phyloP scores from a whole-genome alignment of 2,329 filamentous ascomycete genomes.

The Pseudovirgaria hyperparasitica region DNA sequence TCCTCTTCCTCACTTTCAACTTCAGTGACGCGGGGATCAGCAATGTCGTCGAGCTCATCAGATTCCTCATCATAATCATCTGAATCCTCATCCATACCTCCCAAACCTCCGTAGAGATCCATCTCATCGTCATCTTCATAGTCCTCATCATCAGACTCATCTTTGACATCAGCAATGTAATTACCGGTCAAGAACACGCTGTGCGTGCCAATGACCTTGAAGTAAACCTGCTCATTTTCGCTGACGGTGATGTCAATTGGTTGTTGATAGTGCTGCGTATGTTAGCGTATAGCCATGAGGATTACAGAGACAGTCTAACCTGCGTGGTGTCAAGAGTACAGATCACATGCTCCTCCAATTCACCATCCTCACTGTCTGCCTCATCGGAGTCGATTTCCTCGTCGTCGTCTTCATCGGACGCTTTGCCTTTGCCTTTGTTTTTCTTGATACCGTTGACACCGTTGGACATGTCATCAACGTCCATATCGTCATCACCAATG shows the following conservation, averaged over 20 bases:
- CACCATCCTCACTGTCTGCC: constrained; percentile 40
- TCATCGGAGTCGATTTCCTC: constrained; percentile 60
- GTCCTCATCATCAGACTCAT: constrained; percentile 46
- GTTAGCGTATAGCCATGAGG: constrained; percentile 8
- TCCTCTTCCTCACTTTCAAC: constrained; percentile 65
- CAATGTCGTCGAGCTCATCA: constrained; percentile 45
- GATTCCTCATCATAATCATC: constrained; percentile 56
- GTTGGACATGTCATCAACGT: constrained; percentile 48
- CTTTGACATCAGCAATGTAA: constrained; percentile 60
- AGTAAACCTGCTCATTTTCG: constrained; percentile 83
- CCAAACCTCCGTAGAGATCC: too few species aligned
- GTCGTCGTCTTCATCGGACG: constrained; percentile 55
- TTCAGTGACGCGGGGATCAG: constrained; percentile 73
- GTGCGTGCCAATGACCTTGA: constrained; percentile 82
- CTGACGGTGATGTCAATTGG: constrained; percentile 83
- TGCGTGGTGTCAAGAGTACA: constrained; percentile 91
- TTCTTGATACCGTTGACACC: constrained; percentile 36
- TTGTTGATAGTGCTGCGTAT: constrained; percentile 81
- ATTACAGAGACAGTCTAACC: constrained; percentile 42
- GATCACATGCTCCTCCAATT: constrained; percentile 81
- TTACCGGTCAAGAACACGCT: constrained; percentile 89
- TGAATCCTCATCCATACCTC: constrained; percentile 39
- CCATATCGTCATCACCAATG: constrained; percentile 60
- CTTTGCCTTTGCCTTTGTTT: constrained; percentile 43
- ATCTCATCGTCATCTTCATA: constrained; percentile 49